Percentiles rank a stretch among this genome's conserved stretches.
These are phyloP conservation scores for Ogataea zsoltii DNA, from an alignment of 805 yeast species.

Conservation along the genomic window DNA sequence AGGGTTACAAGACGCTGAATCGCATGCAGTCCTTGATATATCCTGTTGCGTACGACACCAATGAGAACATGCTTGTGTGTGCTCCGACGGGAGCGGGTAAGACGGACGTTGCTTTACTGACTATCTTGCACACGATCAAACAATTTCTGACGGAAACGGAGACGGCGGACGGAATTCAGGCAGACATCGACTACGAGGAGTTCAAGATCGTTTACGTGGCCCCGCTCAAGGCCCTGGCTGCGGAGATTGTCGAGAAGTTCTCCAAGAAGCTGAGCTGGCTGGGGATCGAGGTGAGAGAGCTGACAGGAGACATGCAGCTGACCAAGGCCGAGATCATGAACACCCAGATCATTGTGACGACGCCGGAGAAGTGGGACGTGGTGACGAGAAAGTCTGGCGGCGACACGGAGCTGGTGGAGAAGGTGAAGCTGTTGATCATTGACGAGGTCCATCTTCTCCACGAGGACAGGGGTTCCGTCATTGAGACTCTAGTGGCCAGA, in stretches of 20 bases:
- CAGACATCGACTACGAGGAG: slow-evolving; percentile 76
- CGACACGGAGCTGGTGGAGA: slow-evolving; percentile 79
- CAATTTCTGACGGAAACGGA: slow-evolving; percentile 61
- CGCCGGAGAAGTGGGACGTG: slow-evolving; percentile 98
- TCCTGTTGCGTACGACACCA: slow-evolving; percentile 89
- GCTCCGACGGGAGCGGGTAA: slow-evolving; percentile 99
- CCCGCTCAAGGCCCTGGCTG: slow-evolving; percentile 91
- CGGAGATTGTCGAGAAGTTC: slow-evolving; percentile 93
- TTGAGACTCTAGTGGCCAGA: slow-evolving; percentile 92
- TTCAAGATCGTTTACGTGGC: slow-evolving; percentile 93
- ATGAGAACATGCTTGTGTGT: slow-evolving; percentile 93
- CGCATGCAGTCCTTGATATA: slow-evolving; percentile 88
- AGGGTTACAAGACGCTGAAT: slow-evolving; percentile 73
- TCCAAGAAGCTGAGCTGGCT: slow-evolving; percentile 76
- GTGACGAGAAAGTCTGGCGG: slow-evolving; percentile 93
- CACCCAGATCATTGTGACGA: slow-evolving; percentile 88
- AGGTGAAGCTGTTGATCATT: slow-evolving; percentile 82
- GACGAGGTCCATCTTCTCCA: slow-evolving; percentile 97
- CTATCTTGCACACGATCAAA: slow-evolving; percentile 76
- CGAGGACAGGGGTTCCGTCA: slow-evolving; percentile 97
- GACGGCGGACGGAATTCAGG: slow-evolving; percentile 48
- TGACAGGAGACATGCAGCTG: slow-evolving; percentile 95
- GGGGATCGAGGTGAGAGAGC: slow-evolving; percentile 81
- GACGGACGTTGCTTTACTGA: slow-evolving; percentile 85
- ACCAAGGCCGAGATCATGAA: slow-evolving; percentile 75